A percentile compares a stretch with the other conserved stretches of the same genome.
phyloP scores from a whole-genome alignment of 2,329 filamentous ascomycete genomes.

The Sclerotinia trifoliorum region DNA sequence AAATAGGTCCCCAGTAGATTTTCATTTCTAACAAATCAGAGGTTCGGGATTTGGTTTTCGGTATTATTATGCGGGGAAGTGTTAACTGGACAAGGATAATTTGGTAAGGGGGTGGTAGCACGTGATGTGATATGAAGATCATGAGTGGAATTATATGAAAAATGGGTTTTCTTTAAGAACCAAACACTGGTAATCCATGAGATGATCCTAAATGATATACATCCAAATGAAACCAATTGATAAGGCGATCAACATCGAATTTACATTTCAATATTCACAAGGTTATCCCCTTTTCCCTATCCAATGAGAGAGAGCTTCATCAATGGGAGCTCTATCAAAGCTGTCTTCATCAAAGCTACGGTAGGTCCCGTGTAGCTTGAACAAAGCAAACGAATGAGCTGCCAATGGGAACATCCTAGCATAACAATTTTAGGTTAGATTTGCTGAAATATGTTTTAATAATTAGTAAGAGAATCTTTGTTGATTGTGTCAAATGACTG shows the following conservation, averaged over 20 bases:
- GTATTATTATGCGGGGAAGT: not conserved
- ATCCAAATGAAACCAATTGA: not conserved
- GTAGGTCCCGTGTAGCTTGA: not conserved
- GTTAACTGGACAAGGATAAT: not conserved
- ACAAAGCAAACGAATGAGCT: not conserved
- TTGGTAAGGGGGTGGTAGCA: not conserved
- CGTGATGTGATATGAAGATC: too few species aligned
- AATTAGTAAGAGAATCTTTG: too few species aligned
- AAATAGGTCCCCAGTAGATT: not conserved
- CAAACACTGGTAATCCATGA: not conserved
- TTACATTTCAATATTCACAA: not conserved
- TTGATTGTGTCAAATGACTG: too few species aligned
- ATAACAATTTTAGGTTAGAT: too few species aligned
- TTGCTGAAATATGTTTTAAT: too few species aligned
- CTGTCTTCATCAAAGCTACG: not conserved
- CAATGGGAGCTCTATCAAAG: not conserved
- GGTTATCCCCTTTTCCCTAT: not conserved
- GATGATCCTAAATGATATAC: not conserved
- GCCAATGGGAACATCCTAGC: not conserved
- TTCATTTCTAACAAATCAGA: constrained; percentile 3
- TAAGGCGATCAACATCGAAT: not conserved
- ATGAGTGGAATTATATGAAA: not conserved
- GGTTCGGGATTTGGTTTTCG: not conserved
- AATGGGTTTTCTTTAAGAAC: too few species aligned
- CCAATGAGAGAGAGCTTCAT: too few species aligned